phyloP scores from a whole-genome alignment of 179 eudicot genomes.

The Spinacia oleracea region DNA sequence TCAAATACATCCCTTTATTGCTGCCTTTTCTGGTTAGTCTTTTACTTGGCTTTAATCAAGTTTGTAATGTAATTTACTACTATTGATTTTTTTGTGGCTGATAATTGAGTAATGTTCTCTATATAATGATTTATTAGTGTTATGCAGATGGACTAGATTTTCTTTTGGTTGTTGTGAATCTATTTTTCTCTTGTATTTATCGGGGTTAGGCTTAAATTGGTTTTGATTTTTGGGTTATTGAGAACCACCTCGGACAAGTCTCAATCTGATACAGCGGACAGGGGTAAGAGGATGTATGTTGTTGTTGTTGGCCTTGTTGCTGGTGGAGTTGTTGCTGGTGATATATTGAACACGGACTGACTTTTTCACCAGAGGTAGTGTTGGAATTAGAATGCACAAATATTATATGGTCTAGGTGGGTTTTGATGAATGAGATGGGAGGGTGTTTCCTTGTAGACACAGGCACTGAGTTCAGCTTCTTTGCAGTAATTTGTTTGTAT shows the following conservation, averaged over 20 bases:
- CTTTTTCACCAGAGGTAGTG: background rate
- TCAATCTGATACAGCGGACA: background rate
- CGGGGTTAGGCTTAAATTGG: background rate
- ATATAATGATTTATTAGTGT: background rate
- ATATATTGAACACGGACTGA: background rate
- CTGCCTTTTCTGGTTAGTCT: conserved; percentile 63
- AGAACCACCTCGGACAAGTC: background rate
- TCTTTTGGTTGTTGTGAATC: background rate
- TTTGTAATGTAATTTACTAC: background rate
- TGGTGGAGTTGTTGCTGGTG: no score
- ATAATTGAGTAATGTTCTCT: no score
- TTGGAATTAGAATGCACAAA: background rate
- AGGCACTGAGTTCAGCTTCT: background rate
- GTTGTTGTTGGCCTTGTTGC: background rate
- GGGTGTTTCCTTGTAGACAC: background rate
- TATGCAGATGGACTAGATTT: background rate
- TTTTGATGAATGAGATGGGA: background rate
- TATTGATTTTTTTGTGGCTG: background rate
- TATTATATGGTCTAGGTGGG: background rate
- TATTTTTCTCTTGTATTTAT: no score
- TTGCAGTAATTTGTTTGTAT: background rate
- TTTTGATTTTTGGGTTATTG: background rate
- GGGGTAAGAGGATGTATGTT: background rate
- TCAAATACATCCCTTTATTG: conserved; percentile 57
- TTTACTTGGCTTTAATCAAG: background rate